These are phyloP conservation scores for Saturnispora ahearnii DNA, from an alignment of 805 yeast species.

Conservation along the genomic window DNA sequence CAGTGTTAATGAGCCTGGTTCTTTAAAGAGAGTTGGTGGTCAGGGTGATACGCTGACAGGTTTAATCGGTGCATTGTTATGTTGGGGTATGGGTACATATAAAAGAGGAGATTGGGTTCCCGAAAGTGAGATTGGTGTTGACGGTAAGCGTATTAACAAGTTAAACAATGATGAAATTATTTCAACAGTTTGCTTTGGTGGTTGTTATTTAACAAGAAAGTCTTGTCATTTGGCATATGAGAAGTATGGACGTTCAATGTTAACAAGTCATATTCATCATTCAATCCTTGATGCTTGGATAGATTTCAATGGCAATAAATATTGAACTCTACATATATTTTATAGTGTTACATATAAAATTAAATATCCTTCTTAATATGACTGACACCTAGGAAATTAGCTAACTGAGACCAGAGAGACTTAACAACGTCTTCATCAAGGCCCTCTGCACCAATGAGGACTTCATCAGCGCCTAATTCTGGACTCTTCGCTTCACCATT, in stretches of 20 bases:
- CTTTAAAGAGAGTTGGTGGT: constrained; percentile 82
- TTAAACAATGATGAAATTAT: constrained; percentile 25
- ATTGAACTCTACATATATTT: background rate
- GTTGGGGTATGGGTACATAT: constrained; percentile 83
- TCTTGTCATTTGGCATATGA: constrained; percentile 60
- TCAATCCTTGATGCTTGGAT: constrained; percentile 55
- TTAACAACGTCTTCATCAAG: constrained; percentile 2
- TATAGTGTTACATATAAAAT: background rate
- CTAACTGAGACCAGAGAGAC: constrained; percentile 51
- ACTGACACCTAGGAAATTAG: constrained; percentile 52
- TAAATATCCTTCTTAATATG: constrained; percentile 10
- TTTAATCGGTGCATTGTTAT: constrained; percentile 66
- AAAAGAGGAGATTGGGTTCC: constrained; percentile 48
- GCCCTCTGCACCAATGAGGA: constrained; percentile 22
- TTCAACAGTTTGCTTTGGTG: constrained; percentile 61
- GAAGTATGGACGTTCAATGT: constrained; percentile 66
- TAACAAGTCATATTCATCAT: constrained; percentile 72
- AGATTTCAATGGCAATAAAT: constrained; percentile 12
- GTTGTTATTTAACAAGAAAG: constrained; percentile 53
- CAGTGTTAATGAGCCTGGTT: constrained; percentile 44
- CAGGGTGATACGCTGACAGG: constrained; percentile 95
- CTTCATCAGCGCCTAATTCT: constrained; percentile 24
- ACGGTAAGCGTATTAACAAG: constrained; percentile 22
- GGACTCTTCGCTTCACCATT: constrained; percentile 40
- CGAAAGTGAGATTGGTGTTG: constrained; percentile 19